Conservation (phyloP, 1,284 basidiomycete species). For the Cystobasidium pallidum region DNA sequence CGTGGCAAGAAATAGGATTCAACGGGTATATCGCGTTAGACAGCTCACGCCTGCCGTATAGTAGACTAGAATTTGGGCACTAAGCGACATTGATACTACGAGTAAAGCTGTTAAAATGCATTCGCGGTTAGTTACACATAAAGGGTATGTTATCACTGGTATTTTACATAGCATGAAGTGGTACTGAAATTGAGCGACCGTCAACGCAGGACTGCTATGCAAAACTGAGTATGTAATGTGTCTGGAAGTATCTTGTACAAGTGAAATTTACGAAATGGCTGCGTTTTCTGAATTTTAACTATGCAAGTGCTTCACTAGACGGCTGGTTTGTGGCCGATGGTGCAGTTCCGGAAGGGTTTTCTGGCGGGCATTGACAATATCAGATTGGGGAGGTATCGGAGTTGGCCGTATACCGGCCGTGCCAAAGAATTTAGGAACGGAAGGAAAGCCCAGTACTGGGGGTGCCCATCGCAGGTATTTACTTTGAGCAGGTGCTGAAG, state of each 20-base stretch:
- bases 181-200: background rate
- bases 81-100: too few species aligned
- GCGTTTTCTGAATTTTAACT: too few species aligned
- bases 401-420: background rate
- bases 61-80: too few species aligned
- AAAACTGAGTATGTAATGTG: too few species aligned
- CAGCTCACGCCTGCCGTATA: too few species aligned
- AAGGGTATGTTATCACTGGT: background rate
- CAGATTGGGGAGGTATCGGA: background rate
- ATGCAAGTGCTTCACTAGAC: too few species aligned
- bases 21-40: too few species aligned
- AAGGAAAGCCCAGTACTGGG: background rate
- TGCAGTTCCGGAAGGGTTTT: background rate
- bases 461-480: slow-evolving; percentile 34
- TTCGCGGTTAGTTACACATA: too few species aligned
- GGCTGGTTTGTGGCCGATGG: slow-evolving; percentile 2
- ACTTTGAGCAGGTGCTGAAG: background rate
- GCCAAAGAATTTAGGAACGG: slow-evolving; percentile 24
- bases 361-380: background rate
- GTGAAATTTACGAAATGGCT: too few species aligned
- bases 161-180: background rate
- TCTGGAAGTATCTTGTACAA: too few species aligned
- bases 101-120: too few species aligned
- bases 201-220: background rate
- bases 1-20: background rate